These are phyloP conservation scores for Seiridium cupressi DNA, from an alignment of 2,329 filamentous ascomycete genomes.

Conservation along the genomic window DNA sequence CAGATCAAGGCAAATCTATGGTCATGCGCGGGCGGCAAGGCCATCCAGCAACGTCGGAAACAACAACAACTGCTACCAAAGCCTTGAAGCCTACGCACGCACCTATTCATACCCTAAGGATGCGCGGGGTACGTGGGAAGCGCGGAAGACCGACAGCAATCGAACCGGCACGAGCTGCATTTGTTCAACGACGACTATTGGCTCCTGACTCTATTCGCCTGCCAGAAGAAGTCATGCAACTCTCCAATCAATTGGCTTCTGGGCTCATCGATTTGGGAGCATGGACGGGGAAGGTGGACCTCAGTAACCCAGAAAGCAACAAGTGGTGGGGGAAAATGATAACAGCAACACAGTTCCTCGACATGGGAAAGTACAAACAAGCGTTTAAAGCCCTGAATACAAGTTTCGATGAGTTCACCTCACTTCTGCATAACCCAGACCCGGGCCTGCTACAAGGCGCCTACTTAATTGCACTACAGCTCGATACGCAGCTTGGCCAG, in stretches of 20 bases:
- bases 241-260: not conserved
- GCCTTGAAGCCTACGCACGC: not conserved
- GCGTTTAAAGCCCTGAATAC: not conserved
- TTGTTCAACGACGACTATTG: not conserved
- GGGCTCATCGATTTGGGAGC: not conserved
- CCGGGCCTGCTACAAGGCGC: not conserved
- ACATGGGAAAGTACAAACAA: conserved; percentile 3
- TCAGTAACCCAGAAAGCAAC: not conserved
- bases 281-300: not conserved
- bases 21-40: not conserved
- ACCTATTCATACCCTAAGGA: not conserved
- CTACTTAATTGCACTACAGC: not conserved
- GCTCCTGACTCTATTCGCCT: not conserved
- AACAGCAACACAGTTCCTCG: not conserved
- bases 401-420: conserved; percentile 3
- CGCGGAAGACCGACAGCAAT: not conserved
- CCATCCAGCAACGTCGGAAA: not conserved
- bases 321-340: conserved; percentile 2
- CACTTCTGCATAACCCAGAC: conserved; percentile 1
- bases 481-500: not conserved
- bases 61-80: not conserved
- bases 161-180: not conserved
- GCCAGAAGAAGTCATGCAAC: conserved; percentile 5
- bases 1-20: not conserved
- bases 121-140: not conserved